Evolutionary conservation across 2,329 filamentous ascomycete genomes (phyloP), one percentile per base, ranked within the genome.

Genomic region (Aspergillus neotritici): DNA sequence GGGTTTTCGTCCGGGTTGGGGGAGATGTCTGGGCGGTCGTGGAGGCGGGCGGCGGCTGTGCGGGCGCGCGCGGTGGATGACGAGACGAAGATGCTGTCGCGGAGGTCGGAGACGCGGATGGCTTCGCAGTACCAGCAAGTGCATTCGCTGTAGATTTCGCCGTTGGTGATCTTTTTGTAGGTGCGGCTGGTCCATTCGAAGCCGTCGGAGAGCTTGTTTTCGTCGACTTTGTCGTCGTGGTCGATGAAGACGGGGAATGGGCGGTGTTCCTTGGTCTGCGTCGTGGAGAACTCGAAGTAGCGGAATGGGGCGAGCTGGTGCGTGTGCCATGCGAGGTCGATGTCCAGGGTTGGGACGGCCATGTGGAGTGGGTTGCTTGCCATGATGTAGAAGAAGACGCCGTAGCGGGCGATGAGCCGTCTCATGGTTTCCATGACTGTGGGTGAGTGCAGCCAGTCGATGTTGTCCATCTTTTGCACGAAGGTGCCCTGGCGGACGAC

Each of bases 181-280:
- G 64, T 68, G 53, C 82, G 83, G 56, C 76, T 79, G 0, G 87
- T 94, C 77, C 79, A 86, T 58, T 82, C 79, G 56, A 93, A 93
- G 4, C 75, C 72, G 1, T 72, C 69, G 34, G 78, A 78, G 5
- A 94, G 74, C 37, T 73, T 75, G 11, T 68, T 69, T 55, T 89
- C 83, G 37, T 83, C 80, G 15, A 94, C 80, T 65, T 91, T 91
- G 70, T 94, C 88, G 62, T 93, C 84, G 57, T 94, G 87, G 58
- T 90, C 82, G 52, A 91, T 77, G 57, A 88, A 87, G 37, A 75
- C 78, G 12, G 46, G 36, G 2, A 10, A 3, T 8, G n/a, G 17
- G 6, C 33, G 13, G 11, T 35, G 29, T 10, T 17, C 5, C 0
- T 13, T n/a, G 13, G 73, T 75, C 15, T 62, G 61, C 0, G 39